A percentile compares a stretch with the other conserved stretches of the same genome.
Conservation (phyloP, 768 basidiomycete species). For the Mycena leptocephala region DNA sequence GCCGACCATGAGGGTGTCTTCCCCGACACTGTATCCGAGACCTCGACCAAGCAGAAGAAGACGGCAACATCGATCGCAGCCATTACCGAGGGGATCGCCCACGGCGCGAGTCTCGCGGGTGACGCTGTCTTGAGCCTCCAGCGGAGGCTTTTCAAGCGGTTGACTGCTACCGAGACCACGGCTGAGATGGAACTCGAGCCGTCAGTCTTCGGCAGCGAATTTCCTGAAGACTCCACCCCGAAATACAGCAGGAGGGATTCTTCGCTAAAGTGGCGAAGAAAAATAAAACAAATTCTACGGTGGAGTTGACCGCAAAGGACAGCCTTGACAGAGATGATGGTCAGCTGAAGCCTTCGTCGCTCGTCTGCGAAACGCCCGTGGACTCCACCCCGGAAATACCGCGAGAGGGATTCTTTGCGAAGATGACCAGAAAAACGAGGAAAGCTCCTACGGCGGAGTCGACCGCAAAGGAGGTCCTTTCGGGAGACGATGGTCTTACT, state of each 20-base stretch:
- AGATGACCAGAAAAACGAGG: background rate
- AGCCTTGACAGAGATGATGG: no score
- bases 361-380: background rate
- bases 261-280: background rate
- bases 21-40: background rate
- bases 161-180: background rate
- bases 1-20: background rate
- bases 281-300: background rate
- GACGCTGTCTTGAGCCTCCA: background rate
- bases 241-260: background rate
- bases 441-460: background rate
- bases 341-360: background rate
- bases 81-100: background rate
- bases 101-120: background rate
- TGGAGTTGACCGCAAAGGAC: background rate
- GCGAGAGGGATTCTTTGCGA: conserved; percentile 1
- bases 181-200: conserved; percentile 10
- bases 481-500: background rate
- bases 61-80: background rate
- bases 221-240: background rate
- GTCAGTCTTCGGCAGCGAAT: background rate
- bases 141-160: background rate
- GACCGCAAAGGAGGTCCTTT: background rate
- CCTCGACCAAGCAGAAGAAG: background rate
- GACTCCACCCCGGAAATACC: background rate